Conservation (phyloP, 805 yeast species). For the Lachancea sp. region DNA sequence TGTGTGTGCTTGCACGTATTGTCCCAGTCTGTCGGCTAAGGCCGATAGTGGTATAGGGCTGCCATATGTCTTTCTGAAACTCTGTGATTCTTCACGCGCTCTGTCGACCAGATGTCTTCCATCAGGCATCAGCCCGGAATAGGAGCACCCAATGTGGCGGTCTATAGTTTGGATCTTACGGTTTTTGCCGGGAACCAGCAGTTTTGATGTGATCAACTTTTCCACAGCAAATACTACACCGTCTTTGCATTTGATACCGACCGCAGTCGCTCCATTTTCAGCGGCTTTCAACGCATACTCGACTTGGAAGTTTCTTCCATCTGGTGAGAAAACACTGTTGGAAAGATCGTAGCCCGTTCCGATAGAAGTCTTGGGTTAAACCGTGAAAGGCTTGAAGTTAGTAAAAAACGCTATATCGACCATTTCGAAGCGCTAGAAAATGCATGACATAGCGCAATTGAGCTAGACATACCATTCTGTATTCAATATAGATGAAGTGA, state of each 20-base stretch:
- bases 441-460: neutral
- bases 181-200: conserved; percentile 84
- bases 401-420: neutral
- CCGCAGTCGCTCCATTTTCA: conserved; percentile 92
- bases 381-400: neutral
- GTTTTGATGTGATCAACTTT: conserved; percentile 77
- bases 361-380: conserved; percentile 60
- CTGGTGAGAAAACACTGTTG: conserved; percentile 84
- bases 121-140: conserved; percentile 93
- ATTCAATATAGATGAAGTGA: neutral
- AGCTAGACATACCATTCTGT: neutral
- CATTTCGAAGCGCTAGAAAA: neutral
- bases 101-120: conserved; percentile 89
- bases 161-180: conserved; percentile 89
- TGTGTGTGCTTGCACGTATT: conserved; percentile 91
- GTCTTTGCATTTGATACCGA: conserved; percentile 87
- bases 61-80: conserved; percentile 71
- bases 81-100: conserved; percentile 85
- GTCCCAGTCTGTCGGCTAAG: conserved; percentile 79
- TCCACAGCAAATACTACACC: conserved; percentile 98
- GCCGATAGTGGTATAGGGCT: conserved; percentile 73
- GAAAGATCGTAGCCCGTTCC: conserved; percentile 99
- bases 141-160: conserved; percentile 88
- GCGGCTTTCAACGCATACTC: conserved; percentile 97
- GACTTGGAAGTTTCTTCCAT: conserved; percentile 93